A percentile compares a stretch with the other conserved stretches of the same genome.
phyloP scores from a whole-genome alignment of 2,329 filamentous ascomycete species.

The Proliferodiscus dingleyae region DNA sequence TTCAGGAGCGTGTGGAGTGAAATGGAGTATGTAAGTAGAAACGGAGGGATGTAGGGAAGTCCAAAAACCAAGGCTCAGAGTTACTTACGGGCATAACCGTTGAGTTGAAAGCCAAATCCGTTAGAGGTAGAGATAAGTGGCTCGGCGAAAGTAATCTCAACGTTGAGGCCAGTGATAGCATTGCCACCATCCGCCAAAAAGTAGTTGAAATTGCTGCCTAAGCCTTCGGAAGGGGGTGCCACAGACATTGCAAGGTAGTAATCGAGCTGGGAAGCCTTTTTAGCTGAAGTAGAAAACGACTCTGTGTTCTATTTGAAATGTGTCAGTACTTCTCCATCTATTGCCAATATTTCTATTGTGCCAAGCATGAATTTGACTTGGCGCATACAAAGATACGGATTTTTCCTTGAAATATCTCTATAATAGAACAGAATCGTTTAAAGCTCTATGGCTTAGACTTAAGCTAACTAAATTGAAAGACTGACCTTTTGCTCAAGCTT shows the following conservation, averaged over 20 bases:
- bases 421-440: background rate
- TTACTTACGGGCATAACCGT: conserved; percentile 5
- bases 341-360: background rate
- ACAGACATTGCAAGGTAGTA: conserved; percentile 6
- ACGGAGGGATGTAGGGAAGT: conserved; percentile 3
- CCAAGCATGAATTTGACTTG: background rate
- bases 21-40: background rate
- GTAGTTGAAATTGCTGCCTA: conserved; percentile 7
- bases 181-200: conserved; percentile 3
- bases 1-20: background rate
- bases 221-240: conserved; percentile 3
- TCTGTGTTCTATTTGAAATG: conserved; percentile 3
- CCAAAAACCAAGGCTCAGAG: background rate
- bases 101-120: conserved; percentile 5
- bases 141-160: conserved; percentile 6
- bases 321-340: conserved; percentile 1
- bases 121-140: conserved; percentile 6
- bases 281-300: background rate
- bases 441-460: background rate
- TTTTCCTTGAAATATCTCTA: background rate
- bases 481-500: background rate
- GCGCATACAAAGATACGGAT: background rate
- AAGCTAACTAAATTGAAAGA: background rate
- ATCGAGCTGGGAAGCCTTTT: background rate
- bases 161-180: conserved; percentile 6